Base-by-base conservation (phyloP, 495 filamentous ascomycete genomes). In the Annulohypoxylon nitens region DNA sequence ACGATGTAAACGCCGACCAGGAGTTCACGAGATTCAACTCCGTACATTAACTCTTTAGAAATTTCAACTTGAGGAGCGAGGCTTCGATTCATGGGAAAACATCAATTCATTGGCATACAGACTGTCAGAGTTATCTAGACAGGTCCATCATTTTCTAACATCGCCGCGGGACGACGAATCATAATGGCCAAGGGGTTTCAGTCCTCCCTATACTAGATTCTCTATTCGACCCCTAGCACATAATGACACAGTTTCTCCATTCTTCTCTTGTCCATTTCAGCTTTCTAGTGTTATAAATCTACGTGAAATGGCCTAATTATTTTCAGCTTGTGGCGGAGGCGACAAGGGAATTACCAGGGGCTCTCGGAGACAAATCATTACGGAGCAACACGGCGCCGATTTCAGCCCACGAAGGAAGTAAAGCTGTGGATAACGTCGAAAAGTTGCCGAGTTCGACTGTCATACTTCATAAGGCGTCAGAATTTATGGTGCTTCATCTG, bases 361-460 rank as follows among this genome's bases (percentile, higher is more conserved):
- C 8, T 26, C 48, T 54, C 64, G 64, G 70, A 73, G 51, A 73
- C 64, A 64, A 67, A 36, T 39, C 5, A 57, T 2, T 3, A 50
- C 66, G 71, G 71, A 4, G 11, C 53, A 69, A 69, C 48, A 55
- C 45, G 47, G 54, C 43, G 34, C 71, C 66, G 71, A 69, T 20
- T 60, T 14, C 36, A 55, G 20, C 14, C 39, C 48, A 25, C 43
- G 26, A 30, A 45, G 62, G 37, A 59, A 37, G 7, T 48, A 39
- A n/a, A n/a, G 30, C 14, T 36, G 12, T 16, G 30, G 34, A 61
- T 43, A 55, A 34, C 20, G n/a, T 20, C 55, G 2, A 36, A 55
- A 72, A 41, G 69, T 63, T 7, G 18, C 57, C 63, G 58, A 14
- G 23, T 3, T 43, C 7, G 2, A 6, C n/a, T 43, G 7, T 18